Evolutionary conservation across 345 rosid species (phyloP).

Genomic region (Camelina hispida): DNA sequence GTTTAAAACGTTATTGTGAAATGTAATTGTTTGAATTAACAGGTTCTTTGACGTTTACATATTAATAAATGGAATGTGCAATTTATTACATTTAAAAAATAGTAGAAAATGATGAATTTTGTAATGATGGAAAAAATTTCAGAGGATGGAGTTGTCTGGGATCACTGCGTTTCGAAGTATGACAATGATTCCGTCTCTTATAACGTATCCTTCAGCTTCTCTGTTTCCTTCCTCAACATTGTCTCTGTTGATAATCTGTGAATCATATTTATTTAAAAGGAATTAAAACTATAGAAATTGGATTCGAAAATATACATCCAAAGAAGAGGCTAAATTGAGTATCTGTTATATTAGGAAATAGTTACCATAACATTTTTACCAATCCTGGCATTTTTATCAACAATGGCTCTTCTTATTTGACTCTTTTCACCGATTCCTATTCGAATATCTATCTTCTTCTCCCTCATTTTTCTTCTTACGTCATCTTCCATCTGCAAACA

Average conservation of each 20-base stretch:
- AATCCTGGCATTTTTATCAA: constrained; percentile 84
- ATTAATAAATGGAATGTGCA: background rate
- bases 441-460: constrained; percentile 45
- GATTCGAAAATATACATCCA: no score
- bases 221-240: constrained; percentile 66
- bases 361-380: constrained; percentile 64
- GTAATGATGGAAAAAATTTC: background rate
- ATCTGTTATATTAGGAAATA: background rate
- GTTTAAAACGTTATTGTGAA: background rate
- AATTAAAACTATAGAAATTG: no score
- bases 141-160: constrained; percentile 57
- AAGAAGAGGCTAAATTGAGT: background rate
- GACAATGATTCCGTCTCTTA: constrained; percentile 71
- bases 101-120: constrained; percentile 41
- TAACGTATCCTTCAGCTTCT: constrained; percentile 69
- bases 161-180: constrained; percentile 63
- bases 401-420: constrained; percentile 63
- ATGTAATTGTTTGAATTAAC: constrained; percentile 3
- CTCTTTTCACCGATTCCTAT: constrained; percentile 72
- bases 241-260: constrained; percentile 74
- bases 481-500: constrained; percentile 40
- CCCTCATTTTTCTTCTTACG: constrained; percentile 26
- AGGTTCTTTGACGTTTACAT: constrained; percentile 2
- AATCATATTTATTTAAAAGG: background rate
- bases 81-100: background rate